A percentile compares a stretch with the other conserved stretches of the same genome.
Evolutionary conservation across 345 rosid genomes (phyloP).

Genomic region (Combretum micranthum): DNA sequence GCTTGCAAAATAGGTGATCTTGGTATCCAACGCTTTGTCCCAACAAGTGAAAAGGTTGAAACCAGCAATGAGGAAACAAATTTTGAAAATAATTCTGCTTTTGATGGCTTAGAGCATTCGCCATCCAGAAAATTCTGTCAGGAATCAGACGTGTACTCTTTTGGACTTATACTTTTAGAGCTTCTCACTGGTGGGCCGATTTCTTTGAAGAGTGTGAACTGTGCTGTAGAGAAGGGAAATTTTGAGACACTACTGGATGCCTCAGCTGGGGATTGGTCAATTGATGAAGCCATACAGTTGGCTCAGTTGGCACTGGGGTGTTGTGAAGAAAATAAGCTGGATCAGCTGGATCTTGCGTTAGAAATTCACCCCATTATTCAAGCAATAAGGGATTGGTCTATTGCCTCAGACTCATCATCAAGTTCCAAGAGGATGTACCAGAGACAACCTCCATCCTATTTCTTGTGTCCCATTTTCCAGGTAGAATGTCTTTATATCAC

Average conservation of each 20-base stretch:
- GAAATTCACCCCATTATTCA: slow-evolving; percentile 47
- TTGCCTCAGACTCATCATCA: slow-evolving; percentile 20
- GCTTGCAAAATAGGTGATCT: slow-evolving; percentile 62
- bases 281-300: slow-evolving; percentile 42
- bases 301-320: slow-evolving; percentile 65
- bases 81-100: slow-evolving; percentile 16
- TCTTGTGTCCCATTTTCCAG: slow-evolving; percentile 89
- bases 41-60: slow-evolving; percentile 17
- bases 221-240: slow-evolving; percentile 59
- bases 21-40: slow-evolving; percentile 48
- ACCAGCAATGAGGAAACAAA: neutral
- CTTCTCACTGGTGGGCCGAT: slow-evolving; percentile 67
- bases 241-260: slow-evolving; percentile 47
- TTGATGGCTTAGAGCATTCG: slow-evolving; percentile 50
- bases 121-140: slow-evolving; percentile 38
- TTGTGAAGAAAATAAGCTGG: slow-evolving; percentile 37
- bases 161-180: slow-evolving; percentile 69
- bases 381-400: slow-evolving; percentile 30
- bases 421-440: slow-evolving; percentile 32
- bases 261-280: slow-evolving; percentile 80
- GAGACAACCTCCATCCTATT: slow-evolving; percentile 54
- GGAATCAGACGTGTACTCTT: slow-evolving; percentile 66
- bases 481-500: slow-evolving; percentile 20
- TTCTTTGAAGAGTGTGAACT: slow-evolving; percentile 46
- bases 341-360: slow-evolving; percentile 51